Conservation (phyloP, 148 eudicot genomes). For the Pharnaceum exiguum region DNA sequence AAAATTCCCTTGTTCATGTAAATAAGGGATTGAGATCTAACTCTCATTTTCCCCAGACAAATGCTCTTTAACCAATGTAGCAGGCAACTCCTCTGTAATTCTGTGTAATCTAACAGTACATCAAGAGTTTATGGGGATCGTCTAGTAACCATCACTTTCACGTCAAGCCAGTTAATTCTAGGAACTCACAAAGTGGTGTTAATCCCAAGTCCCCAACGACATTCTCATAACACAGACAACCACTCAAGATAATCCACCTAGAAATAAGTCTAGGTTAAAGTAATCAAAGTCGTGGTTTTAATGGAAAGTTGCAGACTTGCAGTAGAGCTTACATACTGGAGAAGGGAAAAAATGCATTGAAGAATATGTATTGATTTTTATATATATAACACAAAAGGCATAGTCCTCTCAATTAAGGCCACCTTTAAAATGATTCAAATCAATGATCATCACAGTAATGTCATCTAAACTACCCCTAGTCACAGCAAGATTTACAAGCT, state of each 20-base stretch:
- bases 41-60: conserved; percentile 13
- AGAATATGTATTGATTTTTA: too few species aligned
- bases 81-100: neutral
- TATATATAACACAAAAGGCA: conserved; percentile 4
- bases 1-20: neutral
- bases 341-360: too few species aligned
- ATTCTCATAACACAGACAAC: too few species aligned
- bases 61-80: neutral
- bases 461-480: conserved; percentile 84
- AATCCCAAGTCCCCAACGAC: neutral
- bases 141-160: conserved; percentile 9
- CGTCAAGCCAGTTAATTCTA: neutral
- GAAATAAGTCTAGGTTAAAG: neutral
- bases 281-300: neutral
- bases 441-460: conserved; percentile 78
- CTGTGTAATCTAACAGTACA: too few species aligned
- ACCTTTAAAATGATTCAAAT: conserved; percentile 45
- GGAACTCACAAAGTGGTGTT: neutral
- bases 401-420: neutral
- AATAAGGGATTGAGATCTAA: conserved; percentile 3
- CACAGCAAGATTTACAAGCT: conserved; percentile 71
- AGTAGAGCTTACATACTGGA: too few species aligned
- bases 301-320: neutral
- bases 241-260: too few species aligned
- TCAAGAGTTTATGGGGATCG: conserved; percentile 5